phyloP scores from a whole-genome alignment of 768 basidiomycete species.

The Termitomyces sp. region DNA sequence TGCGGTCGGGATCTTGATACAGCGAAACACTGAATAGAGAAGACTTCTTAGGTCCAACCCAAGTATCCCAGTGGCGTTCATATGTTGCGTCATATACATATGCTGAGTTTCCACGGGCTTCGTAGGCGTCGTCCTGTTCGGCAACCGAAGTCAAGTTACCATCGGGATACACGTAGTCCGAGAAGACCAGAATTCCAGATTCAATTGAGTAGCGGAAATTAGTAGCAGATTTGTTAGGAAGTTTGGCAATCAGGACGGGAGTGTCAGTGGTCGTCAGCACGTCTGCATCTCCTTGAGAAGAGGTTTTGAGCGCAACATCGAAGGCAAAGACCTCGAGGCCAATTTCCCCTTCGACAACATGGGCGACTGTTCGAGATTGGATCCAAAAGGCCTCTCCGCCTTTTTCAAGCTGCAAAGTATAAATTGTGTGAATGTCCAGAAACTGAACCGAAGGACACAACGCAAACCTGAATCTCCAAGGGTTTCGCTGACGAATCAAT shows the following conservation, averaged over 20 bases:
- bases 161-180: slow-evolving; percentile 77
- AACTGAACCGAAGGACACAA: not conserved
- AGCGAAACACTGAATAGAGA: slow-evolving; percentile 73
- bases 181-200: slow-evolving; percentile 75
- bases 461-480: slow-evolving; percentile 49
- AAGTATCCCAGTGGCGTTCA: slow-evolving; percentile 78
- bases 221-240: slow-evolving; percentile 63
- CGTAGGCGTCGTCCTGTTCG: slow-evolving; percentile 68
- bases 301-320: slow-evolving; percentile 42
- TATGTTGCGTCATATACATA: slow-evolving; percentile 66
- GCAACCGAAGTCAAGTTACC: slow-evolving; percentile 66
- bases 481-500: slow-evolving; percentile 48
- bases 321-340: slow-evolving; percentile 59
- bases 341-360: slow-evolving; percentile 56
- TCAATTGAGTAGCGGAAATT: slow-evolving; percentile 66
- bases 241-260: slow-evolving; percentile 52
- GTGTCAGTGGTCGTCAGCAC: slow-evolving; percentile 32
- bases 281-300: slow-evolving; percentile 18
- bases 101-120: slow-evolving; percentile 70
- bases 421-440: not conserved
- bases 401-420: slow-evolving; percentile 42
- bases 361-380: slow-evolving; percentile 62
- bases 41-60: slow-evolving; percentile 67
- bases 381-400: slow-evolving; percentile 84
- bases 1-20: slow-evolving; percentile 38